A percentile compares a stretch with the other conserved stretches of the same genome.
Conservation (phyloP, 345 rosid genomes). For the Mercurialis annua region DNA sequence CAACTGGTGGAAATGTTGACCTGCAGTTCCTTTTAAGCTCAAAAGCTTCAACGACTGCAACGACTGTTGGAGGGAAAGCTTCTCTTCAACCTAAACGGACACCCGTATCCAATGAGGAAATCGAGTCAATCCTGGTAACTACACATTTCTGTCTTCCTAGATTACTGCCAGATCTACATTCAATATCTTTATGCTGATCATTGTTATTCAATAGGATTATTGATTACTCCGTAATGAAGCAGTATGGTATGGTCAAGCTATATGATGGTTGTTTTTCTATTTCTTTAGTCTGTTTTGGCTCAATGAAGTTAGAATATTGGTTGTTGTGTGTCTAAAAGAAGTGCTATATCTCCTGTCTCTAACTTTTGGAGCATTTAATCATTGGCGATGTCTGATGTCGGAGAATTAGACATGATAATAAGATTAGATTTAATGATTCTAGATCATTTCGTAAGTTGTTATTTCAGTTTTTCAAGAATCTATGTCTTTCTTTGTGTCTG, state of each 20-base stretch:
- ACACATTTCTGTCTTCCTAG: background rate
- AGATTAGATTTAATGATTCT: background rate
- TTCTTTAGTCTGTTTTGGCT: background rate
- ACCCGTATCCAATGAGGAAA: constrained; percentile 76
- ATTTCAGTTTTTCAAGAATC: background rate
- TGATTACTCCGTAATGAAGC: background rate
- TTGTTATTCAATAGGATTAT: background rate
- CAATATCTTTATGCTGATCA: background rate
- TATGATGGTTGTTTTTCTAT: background rate
- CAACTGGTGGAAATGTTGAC: constrained; percentile 48
- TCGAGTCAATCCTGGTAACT: constrained; percentile 77
- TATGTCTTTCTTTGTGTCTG: background rate
- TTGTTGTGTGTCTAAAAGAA: background rate
- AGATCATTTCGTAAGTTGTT: background rate
- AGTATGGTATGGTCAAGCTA: background rate
- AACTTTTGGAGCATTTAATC: background rate
- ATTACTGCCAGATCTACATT: background rate
- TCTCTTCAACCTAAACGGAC: constrained; percentile 84
- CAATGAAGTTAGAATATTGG: background rate
- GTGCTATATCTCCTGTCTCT: background rate
- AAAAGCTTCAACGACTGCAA: constrained; percentile 33
- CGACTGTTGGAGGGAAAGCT: constrained; percentile 70
- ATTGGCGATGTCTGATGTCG: background rate
- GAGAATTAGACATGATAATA: background rate
- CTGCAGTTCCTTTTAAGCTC: constrained; percentile 50